These are phyloP conservation scores for Thalassiosira allenii DNA, from an alignment of 352 stramenopile genomes.

Conservation along the genomic window DNA sequence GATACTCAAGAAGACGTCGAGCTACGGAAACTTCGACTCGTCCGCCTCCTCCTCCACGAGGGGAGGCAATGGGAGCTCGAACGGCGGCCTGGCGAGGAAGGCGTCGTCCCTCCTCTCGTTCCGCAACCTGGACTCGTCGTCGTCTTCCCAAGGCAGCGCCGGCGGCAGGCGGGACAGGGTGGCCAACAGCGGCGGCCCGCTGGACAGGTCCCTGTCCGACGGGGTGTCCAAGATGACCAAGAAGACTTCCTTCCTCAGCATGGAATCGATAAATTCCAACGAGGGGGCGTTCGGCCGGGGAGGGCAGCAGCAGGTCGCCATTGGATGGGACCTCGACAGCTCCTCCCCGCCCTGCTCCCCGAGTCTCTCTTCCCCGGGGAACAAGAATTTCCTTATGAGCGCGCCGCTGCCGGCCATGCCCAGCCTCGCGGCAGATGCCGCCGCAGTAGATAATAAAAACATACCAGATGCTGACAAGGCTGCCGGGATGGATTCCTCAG, in stretches of 20 bases:
- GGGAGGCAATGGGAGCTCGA: background rate
- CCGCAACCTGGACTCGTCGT: too few relatives aligned
- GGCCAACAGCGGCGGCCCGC: too few relatives aligned
- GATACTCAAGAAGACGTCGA: slow-evolving; percentile 56
- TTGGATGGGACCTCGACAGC: slow-evolving; percentile 38
- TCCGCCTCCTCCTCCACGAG: background rate
- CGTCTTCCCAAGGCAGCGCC: background rate
- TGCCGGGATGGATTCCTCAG: slow-evolving; percentile 5
- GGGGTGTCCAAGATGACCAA: background rate
- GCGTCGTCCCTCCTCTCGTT: too few relatives aligned
- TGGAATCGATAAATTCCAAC: slow-evolving; percentile 1
- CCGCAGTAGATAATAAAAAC: background rate
- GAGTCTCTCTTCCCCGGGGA: background rate
- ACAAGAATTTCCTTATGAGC: background rate
- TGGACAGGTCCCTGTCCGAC: background rate
- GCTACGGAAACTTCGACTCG: slow-evolving; percentile 36
- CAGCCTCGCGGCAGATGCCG: slow-evolving; percentile 4
- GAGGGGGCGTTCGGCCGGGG: background rate
- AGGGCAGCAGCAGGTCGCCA: background rate
- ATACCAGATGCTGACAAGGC: background rate
- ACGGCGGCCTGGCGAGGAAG: too few relatives aligned
- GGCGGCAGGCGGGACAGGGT: background rate
- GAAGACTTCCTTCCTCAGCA: slow-evolving; percentile 6
- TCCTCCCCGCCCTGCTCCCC: slow-evolving; percentile 4
- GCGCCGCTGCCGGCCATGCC: background rate